Evolutionary conservation across 1,139 yeast species (phyloP), one percentile per base, ranked within the genome.

Genomic region (Spathaspora sp.): DNA sequence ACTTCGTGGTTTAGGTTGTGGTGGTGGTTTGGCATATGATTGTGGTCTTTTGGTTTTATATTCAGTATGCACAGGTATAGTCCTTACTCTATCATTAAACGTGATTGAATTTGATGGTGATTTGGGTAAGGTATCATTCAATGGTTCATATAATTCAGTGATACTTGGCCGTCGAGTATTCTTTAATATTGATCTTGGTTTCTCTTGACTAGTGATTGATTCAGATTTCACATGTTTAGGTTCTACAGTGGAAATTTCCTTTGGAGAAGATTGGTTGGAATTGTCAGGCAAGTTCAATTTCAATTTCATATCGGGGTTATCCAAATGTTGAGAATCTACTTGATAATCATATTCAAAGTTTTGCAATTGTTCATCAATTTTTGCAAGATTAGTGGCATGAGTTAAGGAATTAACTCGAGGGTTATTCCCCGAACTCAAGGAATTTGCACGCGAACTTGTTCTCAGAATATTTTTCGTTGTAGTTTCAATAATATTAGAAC

Each of bases 341-440:
- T 67, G 66, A 47, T 73, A 74, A 47, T 69, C 68, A 48, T 72
- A 74, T 39, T 74, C 80, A 49, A 74, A 74, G 48, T 70, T 77
- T 38, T 64, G 72, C 43, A 74, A 62, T 44, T 72, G 76, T 52
- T 74, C 80, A 20, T 74, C 79, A 37, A 74, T 74, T 54, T 72
- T 73, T 31, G 60, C 57, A 43, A 74, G 60, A 48, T 68, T 73
- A 10, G 53, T 53, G 45, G 48, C 43, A 3, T 60, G 51, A 17
- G 58, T 56, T 16, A 64, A 42, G n/a, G 70, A 63, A 33, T 56
- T 60, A 26, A 53, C 52, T 39, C 67, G 52, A 31, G 44, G 39
- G 13, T 50, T 48, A 8, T 13, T 6, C 6, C 50, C 49, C 23
- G 61, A 53, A 20, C 55, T 56, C 44, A 71, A 53, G 16, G 75